Evolutionary conservation across 345 rosid species (phyloP), one percentile per base, ranked within the genome.

Genomic region (Gossypium stocksii): DNA sequence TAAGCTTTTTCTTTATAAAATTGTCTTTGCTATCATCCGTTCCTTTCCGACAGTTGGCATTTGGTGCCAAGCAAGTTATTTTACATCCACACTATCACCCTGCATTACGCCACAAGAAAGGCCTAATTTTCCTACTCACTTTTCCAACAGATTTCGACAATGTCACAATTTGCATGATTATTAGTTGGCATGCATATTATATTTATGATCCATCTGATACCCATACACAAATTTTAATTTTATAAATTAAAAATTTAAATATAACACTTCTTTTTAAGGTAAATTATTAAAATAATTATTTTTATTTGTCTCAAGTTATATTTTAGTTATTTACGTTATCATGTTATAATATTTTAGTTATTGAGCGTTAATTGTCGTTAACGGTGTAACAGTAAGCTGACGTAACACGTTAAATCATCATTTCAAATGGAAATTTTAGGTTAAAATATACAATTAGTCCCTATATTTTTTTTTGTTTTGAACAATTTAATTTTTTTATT

Each of bases 71-170:
- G 43, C 54, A 56, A 71, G 63, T 34, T 57, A 29, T n/a, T 71
- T 13, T 41, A 38, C 43, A 41, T 56, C 29, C 43, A 60, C 76
- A 49, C 54, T n/a, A 61, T 25, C 54, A 48, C 69, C 76, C 7
- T 48, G 69, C 76, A 61, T 73, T 61, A 10, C 68, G 69, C 76
- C 68, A 48, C 58, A 73, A 73, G 76, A 72, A 72, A 60, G n/a
- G 76, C 76, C 76, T 29, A 61, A 46, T 46, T 46, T 54, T 22
- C 57, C 68, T 73, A 54, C 43, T 45, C 16, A 13, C n/a, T 7
- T n/a, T 45, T n/a, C 52, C 41, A 73, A 73, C 76, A 61, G 46
- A 59, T 73, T 73, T 73, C 23, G 68, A 56, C 76, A 73, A 73
- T 27, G 23, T 60, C 66, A 71, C 76, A 60, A 73, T 73, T 53